Evolutionary conservation across 1,284 basidiomycete species (phyloP), one percentile per base, ranked within the genome.

Genomic region (Dichomitus squalens): DNA sequence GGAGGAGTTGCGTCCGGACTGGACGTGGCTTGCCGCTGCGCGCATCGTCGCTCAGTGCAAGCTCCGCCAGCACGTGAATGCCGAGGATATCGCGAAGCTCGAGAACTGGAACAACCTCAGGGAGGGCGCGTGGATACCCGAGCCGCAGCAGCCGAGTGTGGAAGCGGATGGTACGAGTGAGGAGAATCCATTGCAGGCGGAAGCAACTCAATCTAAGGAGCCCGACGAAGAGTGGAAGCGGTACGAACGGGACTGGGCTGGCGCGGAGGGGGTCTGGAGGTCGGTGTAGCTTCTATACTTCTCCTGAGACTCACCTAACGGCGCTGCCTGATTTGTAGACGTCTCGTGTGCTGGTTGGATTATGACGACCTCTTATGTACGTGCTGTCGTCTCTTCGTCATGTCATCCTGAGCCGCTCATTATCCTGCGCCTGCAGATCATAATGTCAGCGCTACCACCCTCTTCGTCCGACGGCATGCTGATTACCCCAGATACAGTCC

Each of bases 241-340:
- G 33, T 68, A 76, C 12, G 80, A 82, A 2, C 81, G 81, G 77
- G 83, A 85, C 61, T 85, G 83, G 83, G 84, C 84, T 2, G 84
- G 82, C 6, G 80, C 76, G 3, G 68, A 72, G 44, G 84, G 84
- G 16, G 70, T 77, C 47, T 85, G 83, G 82, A 75, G 77, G 83
- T 83, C 56, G 51, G 73, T 68, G 8, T 12, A 4, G 25, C 4
- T 5, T 4, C 14, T 27, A 8, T 14, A 1, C 4, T 1, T 9
- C 21, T 5, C 31, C 8, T 27, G n/a, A 2, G 16, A 31, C 3
- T 12, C 14, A 8, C 47, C 36, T 5, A 39, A 33, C n/a, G n/a
- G n/a, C n/a, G n/a, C 29, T 21, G 3, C 16, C 33, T 4, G 25
- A 52, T 12, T 14, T 11, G 7, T 57, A 85, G 83, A 57, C 78